Conservation (phyloP, 1,139 yeast species). For the Protomyces gravidus region DNA sequence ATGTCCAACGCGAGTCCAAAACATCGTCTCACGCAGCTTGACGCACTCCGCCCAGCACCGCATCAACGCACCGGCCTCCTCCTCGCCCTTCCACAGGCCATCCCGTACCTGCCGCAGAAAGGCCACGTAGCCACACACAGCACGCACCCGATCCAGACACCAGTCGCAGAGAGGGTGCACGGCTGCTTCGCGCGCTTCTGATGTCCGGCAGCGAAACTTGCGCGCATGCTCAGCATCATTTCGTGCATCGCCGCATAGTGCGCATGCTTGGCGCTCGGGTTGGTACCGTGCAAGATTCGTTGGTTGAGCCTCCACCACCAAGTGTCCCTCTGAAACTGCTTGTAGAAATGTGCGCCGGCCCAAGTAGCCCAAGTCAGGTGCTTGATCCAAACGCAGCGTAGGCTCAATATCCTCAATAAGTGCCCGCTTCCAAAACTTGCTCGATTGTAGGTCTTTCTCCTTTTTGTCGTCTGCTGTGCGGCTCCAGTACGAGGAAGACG, state of each 20-base stretch:
- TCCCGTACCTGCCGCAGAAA: conserved; percentile 61
- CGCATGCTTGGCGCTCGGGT: conserved; percentile 36
- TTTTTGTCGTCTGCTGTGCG: conserved; percentile 7
- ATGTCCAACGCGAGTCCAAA: conserved; percentile 79
- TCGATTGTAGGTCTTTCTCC: conserved; percentile 41
- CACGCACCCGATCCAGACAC: conserved; percentile 73
- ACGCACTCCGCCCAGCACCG: conserved; percentile 59
- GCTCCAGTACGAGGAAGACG: background rate
- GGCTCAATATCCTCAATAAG: conserved; percentile 80
- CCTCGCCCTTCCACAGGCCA: conserved; percentile 49
- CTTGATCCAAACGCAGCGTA: conserved; percentile 54
- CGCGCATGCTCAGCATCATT: conserved; percentile 27
- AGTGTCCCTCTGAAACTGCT: conserved; percentile 72
- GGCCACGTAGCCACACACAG: conserved; percentile 73
- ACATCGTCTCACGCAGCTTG: conserved; percentile 57
- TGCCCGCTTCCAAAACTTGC: conserved; percentile 60
- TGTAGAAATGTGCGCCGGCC: conserved; percentile 57
- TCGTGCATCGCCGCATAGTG: conserved; percentile 34
- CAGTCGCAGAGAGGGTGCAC: conserved; percentile 75
- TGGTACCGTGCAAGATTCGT: conserved; percentile 38
- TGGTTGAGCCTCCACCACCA: conserved; percentile 79
- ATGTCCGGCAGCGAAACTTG: conserved; percentile 32
- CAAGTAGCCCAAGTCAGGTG: conserved; percentile 61
- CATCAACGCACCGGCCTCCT: conserved; percentile 36
- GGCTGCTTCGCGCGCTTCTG: conserved; percentile 37